These are phyloP conservation scores for Tubosaeta sp. DNA, from an alignment of 768 basidiomycete species.

Conservation along the genomic window DNA sequence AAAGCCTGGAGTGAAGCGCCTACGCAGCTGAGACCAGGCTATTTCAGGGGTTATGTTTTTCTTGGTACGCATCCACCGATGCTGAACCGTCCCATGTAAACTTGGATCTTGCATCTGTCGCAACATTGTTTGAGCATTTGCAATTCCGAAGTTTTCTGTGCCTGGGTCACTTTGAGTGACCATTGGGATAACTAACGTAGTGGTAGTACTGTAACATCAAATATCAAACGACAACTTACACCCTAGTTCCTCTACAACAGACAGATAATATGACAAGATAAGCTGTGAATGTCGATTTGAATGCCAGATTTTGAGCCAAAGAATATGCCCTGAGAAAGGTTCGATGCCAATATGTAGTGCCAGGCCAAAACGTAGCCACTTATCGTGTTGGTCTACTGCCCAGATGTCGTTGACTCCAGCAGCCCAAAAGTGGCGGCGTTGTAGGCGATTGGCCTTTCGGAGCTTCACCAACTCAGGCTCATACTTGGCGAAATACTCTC, in stretches of 20 bases:
- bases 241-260: too few species aligned
- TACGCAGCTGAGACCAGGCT: conserved; percentile 35
- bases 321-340: not conserved
- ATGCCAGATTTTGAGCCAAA: conserved; percentile 5
- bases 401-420: conserved; percentile 38
- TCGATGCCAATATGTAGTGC: not conserved
- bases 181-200: not conserved
- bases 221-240: not conserved
- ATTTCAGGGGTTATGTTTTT: conserved; percentile 43
- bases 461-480: conserved; percentile 18
- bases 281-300: not conserved
- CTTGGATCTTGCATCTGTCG: conserved; percentile 28
- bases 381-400: conserved; percentile 1
- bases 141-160: not conserved
- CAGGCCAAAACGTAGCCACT: not conserved
- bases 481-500: not conserved
- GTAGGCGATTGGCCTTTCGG: conserved; percentile 19
- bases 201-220: too few species aligned
- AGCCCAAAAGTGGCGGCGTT: conserved; percentile 31
- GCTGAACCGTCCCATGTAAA: conserved; percentile 36
- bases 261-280: not conserved
- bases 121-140: conserved; percentile 1
- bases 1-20: conserved; percentile 32
- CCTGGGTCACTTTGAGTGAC: conserved; percentile 2
- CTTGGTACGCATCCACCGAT: conserved; percentile 34